phyloP scores from a whole-genome alignment of 108 stramenopile species.

The Cyclostephanos invisitatus region DNA sequence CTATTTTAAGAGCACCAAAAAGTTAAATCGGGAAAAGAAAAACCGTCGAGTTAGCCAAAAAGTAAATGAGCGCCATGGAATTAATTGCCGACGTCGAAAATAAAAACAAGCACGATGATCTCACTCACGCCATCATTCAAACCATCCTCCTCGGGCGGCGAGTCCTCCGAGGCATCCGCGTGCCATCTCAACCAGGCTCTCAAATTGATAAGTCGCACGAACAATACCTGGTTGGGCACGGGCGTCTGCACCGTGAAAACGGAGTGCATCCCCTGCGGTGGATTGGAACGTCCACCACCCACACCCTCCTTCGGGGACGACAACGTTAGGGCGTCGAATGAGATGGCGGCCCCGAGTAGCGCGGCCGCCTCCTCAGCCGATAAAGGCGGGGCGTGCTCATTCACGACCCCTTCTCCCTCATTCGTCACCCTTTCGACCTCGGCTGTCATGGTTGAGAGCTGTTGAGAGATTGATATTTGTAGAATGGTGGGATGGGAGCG shows the following conservation, averaged over 20 bases:
- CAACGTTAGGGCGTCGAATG: constrained; percentile 37
- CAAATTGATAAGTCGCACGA: constrained; percentile 63
- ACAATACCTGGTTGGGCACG: constrained; percentile 69
- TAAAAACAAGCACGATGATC: neutral
- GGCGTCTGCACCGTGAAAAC: constrained; percentile 66
- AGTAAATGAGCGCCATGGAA: neutral
- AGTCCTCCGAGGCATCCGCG: constrained; percentile 37
- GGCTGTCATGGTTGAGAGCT: neutral
- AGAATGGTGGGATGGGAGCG: too few species aligned
- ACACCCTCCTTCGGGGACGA: neutral
- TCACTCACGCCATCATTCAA: constrained; percentile 23
- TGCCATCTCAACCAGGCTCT: constrained; percentile 63
- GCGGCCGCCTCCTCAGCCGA: constrained; percentile 87
- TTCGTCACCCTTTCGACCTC: neutral
- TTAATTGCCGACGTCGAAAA: neutral
- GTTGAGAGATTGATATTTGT: constrained; percentile 5
- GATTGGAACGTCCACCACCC: constrained; percentile 22
- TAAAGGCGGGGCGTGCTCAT: constrained; percentile 51
- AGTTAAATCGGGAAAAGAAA: neutral
- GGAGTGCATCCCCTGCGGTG: constrained; percentile 83
- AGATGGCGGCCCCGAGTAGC: constrained; percentile 72
- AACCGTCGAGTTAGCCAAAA: neutral
- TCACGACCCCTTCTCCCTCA: constrained; percentile 5
- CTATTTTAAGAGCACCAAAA: neutral
- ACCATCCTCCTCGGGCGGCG: constrained; percentile 2